phyloP scores from a whole-genome alignment of 1,284 basidiomycete genomes.

The Pseudozyma pruni region DNA sequence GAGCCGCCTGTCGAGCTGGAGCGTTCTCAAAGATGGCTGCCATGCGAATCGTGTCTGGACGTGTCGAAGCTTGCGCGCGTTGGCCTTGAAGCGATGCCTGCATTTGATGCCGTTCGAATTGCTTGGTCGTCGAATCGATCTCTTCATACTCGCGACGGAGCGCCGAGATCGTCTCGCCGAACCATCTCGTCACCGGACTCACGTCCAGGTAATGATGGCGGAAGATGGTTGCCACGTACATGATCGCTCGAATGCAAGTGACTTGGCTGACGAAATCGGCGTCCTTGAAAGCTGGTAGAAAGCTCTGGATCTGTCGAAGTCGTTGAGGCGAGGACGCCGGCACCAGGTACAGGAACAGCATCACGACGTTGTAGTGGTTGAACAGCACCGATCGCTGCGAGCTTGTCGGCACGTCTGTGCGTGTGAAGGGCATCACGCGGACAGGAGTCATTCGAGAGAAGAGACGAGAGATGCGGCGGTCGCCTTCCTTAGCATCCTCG shows the following conservation, averaged over 20 bases:
- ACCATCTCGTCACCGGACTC: slow-evolving; percentile 75
- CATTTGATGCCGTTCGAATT: slow-evolving; percentile 28
- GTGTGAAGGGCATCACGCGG: slow-evolving; percentile 72
- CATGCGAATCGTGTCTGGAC: slow-evolving; percentile 17
- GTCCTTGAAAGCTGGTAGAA: slow-evolving; percentile 75
- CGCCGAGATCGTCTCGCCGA: slow-evolving; percentile 74
- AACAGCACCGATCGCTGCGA: slow-evolving; percentile 82
- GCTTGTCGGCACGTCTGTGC: slow-evolving; percentile 67
- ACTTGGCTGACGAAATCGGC: slow-evolving; percentile 79
- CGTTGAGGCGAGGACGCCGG: slow-evolving; percentile 73
- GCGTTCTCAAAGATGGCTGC: slow-evolving; percentile 42
- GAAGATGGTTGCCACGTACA: slow-evolving; percentile 78
- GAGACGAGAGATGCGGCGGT: slow-evolving; percentile 75
- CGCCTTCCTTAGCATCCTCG: slow-evolving; percentile 26
- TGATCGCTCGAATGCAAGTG: slow-evolving; percentile 80
- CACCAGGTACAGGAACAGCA: slow-evolving; percentile 80
- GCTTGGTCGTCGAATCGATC: slow-evolving; percentile 48
- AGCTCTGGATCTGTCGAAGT: slow-evolving; percentile 75
- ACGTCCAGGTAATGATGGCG: slow-evolving; percentile 74
- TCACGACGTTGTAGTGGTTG: slow-evolving; percentile 84
- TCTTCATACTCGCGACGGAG: slow-evolving; percentile 74
- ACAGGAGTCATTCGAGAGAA: slow-evolving; percentile 83
- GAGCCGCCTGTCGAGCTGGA: slow-evolving; percentile 29
- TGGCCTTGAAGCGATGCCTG: slow-evolving; percentile 18
- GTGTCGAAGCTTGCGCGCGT: not conserved